Evolutionary conservation across 2,329 filamentous ascomycete species (phyloP), one percentile per base, ranked within the genome.

Genomic region (Xylaria sp.): DNA sequence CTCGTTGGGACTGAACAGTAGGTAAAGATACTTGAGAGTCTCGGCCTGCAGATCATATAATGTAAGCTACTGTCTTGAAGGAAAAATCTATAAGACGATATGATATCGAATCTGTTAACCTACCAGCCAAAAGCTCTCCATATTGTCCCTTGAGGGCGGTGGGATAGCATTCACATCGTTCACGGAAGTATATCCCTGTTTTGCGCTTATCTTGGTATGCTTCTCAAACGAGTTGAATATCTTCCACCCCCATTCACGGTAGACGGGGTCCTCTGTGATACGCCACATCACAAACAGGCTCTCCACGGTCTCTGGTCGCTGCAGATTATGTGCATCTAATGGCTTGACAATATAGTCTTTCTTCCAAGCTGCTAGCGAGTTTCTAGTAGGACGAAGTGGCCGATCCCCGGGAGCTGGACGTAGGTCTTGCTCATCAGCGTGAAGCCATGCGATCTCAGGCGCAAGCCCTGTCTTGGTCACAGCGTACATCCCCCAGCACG

Each of bases 211-310:
- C 25, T 70, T 73, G 1, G 74, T 74, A 52, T 76, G 87, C 75
- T 92, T 91, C 79, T 94, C 85, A 78, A 98, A 98, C 0, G 91
- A 89, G 78, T 93, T 89, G 83, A 98, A 98, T 90, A 98, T 98
- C 76, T 97, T 91, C 95, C 95, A 98, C 10, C 95, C 95, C 94
- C 94, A 97, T 75, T 97, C 89, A 28, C 95, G 88, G 81, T 98
- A 98, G 70, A 89, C 90, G 28, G 88, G 85, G 71, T 98, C 94
- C 34, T 92, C 93, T 0, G 95, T 98, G 80, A 98, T 96, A 68
- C 95, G 91, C 91, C 94, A 98, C 94, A 98, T 97, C 83, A 98
- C 96, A 76, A 98, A 94, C 71, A 98, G 83, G 63, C 90, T 94
- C 83, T 98, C 95, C 13, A 97, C 90, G 0, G 95, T 97, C 83